Percentiles rank a stretch among this genome's conserved stretches.
These are phyloP conservation scores for Colletotrichum costaricense DNA, from an alignment of 2,329 filamentous ascomycete genomes.

Conservation along the genomic window DNA sequence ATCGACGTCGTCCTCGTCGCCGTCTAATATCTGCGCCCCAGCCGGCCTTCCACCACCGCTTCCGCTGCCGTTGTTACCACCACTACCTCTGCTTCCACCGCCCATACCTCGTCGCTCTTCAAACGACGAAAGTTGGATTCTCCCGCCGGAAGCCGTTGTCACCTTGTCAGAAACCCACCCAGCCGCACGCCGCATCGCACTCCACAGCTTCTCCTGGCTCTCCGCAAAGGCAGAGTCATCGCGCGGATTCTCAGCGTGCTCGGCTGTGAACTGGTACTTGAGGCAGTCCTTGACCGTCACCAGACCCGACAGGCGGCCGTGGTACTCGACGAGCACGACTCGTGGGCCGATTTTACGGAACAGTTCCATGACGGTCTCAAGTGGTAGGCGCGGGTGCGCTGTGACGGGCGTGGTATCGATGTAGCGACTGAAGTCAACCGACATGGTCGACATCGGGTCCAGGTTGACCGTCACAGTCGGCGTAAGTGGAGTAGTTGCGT, in stretches of 20 bases:
- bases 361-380: conserved; percentile 98
- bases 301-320: conserved; percentile 83
- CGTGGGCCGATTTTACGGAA: conserved; percentile 98
- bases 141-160: conserved; percentile 63
- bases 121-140: conserved; percentile 62
- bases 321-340: conserved; percentile 92
- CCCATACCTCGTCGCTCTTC: conserved; percentile 56
- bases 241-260: conserved; percentile 81
- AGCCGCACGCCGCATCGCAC: conserved; percentile 61
- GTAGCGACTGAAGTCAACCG: conserved; percentile 85
- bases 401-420: conserved; percentile 91
- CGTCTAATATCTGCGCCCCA: conserved; percentile 50
- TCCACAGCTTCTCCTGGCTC: conserved; percentile 75
- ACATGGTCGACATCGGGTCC: conserved; percentile 65
- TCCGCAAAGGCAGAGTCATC: conserved; percentile 67
- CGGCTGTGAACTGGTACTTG: conserved; percentile 96
- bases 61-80: not conserved
- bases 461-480: conserved; percentile 66
- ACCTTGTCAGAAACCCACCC: conserved; percentile 71
- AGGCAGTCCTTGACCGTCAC: conserved; percentile 98
- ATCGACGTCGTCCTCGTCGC: conserved; percentile 52
- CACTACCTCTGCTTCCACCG: conserved; percentile 52
- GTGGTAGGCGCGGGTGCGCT: conserved; percentile 88
- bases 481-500: conserved; percentile 51
- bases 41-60: conserved; percentile 35